Conservation (phyloP, 1,284 basidiomycete genomes). For the Stygiomarasmius scandens region DNA sequence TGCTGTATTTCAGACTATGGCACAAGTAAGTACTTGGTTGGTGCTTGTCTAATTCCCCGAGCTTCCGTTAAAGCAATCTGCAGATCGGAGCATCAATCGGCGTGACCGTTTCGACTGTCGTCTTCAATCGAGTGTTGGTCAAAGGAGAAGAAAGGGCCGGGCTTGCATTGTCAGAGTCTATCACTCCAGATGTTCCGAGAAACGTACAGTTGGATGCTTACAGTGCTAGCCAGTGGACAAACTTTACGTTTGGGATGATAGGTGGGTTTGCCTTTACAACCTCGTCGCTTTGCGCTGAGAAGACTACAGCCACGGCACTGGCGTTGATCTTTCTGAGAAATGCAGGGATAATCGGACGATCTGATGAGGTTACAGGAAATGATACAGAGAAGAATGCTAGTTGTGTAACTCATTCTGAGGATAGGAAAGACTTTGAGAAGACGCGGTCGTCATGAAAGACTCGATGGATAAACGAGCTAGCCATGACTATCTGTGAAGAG, state of each 20-base stretch:
- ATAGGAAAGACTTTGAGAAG: no score
- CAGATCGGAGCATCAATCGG: constrained; percentile 15
- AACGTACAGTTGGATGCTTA: constrained; percentile 8
- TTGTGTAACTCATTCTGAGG: no score
- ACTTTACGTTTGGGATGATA: constrained; percentile 24
- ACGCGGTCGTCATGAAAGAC: no score
- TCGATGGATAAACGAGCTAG: no score
- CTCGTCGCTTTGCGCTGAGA: constrained; percentile 1
- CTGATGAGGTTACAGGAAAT: no score
- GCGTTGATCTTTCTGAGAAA: constrained; percentile 10
- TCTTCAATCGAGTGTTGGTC: constrained; percentile 12
- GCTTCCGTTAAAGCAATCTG: not conserved
- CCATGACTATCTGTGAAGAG: no score
- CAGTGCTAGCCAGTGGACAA: constrained; percentile 14
- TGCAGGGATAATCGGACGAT: constrained; percentile 10
- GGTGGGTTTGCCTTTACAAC: constrained; percentile 36
- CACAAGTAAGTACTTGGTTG: constrained; percentile 44
- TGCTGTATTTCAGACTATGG: constrained; percentile 77
- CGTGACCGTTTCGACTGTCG: constrained; percentile 14
- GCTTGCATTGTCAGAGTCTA: not conserved
- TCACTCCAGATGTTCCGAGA: constrained; percentile 13
- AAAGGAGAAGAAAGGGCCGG: constrained; percentile 2
- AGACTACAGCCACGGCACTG: constrained; percentile 1
- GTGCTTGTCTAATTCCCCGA: not conserved
- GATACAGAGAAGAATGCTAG: no score